Base-by-base conservation (phyloP, 768 basidiomycete species). In the Jaapia argillacea region DNA sequence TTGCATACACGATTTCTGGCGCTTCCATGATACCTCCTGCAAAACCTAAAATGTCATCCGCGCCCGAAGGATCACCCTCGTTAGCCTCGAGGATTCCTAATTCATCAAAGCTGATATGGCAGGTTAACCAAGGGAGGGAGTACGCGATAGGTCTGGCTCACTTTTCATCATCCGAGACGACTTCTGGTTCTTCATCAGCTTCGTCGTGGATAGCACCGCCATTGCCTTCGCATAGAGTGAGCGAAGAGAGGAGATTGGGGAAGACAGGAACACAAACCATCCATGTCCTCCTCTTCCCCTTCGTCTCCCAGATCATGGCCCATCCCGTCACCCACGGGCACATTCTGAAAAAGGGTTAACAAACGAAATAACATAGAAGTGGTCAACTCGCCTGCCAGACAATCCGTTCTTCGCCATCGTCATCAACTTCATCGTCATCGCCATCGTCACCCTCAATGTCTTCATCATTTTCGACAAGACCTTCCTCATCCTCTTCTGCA, bases 381-480 rank as follows among this genome's bases (percentile, higher is more conserved):
- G 42, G 21, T 14, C 45, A 12, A 35, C 60, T 36, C 41, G 64
- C 69, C 59, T 67, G 62, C 70, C 65, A 68, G 49, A 64, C 62
- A 4, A 63, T 62, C 41, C 67, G 60, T 13, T 59, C 64, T n/a
- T 61, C 65, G 1, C 60, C 61, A 12, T 54, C 59, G 33, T 64
- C 55, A 31, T 55, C 58, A 6, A 70, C 66, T 45, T 67, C 67
- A 46, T 72, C 71, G 22, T 72, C 70, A 16, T 70, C 78, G 48
- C 68, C 71, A 1, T 71, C 71, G 23, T 78, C 75, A 33, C 58
- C 61, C 4, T 65, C 69, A 4, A 66, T 58, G 38, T 67, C 72
- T 40, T 79, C 84, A 33, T 80, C 81, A 25, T 81, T 77, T 36
- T 82, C 80, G 1, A 64, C 63, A 41, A 63, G 46, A 44, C 80